Base-by-base conservation (phyloP, 176 grass and related monocot species). In the Tillandsia leiboldiana region DNA sequence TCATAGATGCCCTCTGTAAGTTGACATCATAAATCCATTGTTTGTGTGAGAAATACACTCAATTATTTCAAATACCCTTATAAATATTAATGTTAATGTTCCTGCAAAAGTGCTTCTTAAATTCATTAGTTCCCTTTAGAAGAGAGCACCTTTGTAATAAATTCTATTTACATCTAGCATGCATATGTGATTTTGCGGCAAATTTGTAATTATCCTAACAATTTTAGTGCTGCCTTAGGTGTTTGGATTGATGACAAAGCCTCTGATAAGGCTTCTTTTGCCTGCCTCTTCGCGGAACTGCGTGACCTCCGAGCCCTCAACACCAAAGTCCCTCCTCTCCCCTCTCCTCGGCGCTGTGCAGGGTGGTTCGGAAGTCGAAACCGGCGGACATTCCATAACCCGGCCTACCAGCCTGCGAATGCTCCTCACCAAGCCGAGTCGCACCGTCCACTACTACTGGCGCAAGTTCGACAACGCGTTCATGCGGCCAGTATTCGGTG, bases 361-460 rank as follows among this genome's bases (percentile, higher is more conserved):
- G 29, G 87, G 33, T 6, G 33, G 75, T 1, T 90, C 90, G 0
- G 87, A 88, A 47, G 28, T 79, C 2, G 93, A 97, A 75, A 20
- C 26, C 8, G 51, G 73, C 3, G 8, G 76, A 3, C 73, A 77
- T 18, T 29, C 24, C 22, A 72, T 99, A 13, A 72, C 62, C 13
- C 83, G 90, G 42, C 95, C 95, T 4, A 86, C 82, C 18, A 99
- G 95, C 53, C 87, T 99, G 51, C 82, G 90, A 49, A 82, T 99
- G 95, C 95, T 99, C 53, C 87, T 99, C 12, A 88, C 50, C 70
- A 94, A 88, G 65, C 95, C 95, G 8, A 78, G 73, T 13, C 89
- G 83, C 77, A 93, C 90, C 3, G 90, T 99, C 53, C 95, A 99
- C 73, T 79, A 93, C 77, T 99, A 94, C 53, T 99, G 95, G 95